Evolutionary conservation across 2,329 filamentous ascomycete species (phyloP), one percentile per base, ranked within the genome.

Genomic region (Pleoardoris graminearum): DNA sequence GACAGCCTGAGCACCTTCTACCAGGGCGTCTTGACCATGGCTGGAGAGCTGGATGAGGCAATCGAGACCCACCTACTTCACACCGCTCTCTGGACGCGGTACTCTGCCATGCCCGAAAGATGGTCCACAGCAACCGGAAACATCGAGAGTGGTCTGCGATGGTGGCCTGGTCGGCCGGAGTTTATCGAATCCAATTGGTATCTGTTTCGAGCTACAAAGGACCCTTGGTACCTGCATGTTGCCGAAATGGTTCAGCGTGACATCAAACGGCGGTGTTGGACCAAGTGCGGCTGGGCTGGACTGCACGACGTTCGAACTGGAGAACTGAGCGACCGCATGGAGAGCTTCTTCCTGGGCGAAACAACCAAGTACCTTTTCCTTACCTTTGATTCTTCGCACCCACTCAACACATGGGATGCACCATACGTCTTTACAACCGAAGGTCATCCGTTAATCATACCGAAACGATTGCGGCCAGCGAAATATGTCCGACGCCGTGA

Each of bases 141-240:
- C 48, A 87, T 97, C 41, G 94, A 97, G 68, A 86, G 87, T 16
- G 90, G 91, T 8, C 83, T 97, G 22, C 85, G 88, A 10, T 97
- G 94, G 91, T 99, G 95, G 89, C 91, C 91, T 10, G 90, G 95
- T 19, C 85, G 94, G 21, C 94, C 94, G 4, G 94, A 99, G 72
- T 97, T 97, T 68, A 91, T 97, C 61, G 94, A 99, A 75, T 97
- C 91, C 1, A 96, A 90, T 0, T 99, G 96, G 75, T 90, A 97
- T 68, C 79, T 99, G n/a, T 97, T 95, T 71, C 87, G 89, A 45
- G 92, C 93, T 1, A 97, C 94, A 0, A 84, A 87, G 63, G 94
- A 99, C 71, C 92, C 92, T 0, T 99, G 93, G 92, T 97, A 97
- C 74, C 79, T 97, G 4, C 88, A 97, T 69, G 89, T 96, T 17